Conservation (phyloP, 371 early-diverging fungal genomes). For the Zopfochytrium polystomum region DNA sequence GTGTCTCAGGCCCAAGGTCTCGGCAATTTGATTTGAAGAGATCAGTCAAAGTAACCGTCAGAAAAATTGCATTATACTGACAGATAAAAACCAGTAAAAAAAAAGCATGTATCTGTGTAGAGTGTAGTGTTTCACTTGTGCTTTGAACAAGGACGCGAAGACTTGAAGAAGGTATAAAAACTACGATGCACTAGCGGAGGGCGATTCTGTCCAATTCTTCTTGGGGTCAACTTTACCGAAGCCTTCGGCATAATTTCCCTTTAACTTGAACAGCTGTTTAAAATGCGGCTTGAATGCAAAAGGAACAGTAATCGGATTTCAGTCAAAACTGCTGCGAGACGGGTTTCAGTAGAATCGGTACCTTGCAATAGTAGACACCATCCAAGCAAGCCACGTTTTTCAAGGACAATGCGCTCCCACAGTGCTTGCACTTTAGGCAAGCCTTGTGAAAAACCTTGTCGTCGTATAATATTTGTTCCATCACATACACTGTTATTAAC, state of each 20-base stretch:
- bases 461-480: constrained; percentile 44
- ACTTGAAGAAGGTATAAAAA: neutral
- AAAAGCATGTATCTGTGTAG: neutral
- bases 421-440: constrained; percentile 48
- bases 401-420: constrained; percentile 39
- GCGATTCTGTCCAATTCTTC: constrained; percentile 29
- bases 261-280: constrained; percentile 50
- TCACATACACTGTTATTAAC: constrained; percentile 46
- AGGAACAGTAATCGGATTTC: neutral
- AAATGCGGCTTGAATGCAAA: constrained; percentile 39
- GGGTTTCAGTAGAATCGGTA: neutral
- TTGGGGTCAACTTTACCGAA: constrained; percentile 42
- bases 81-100: constrained; percentile 5
- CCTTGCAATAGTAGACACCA: constrained; percentile 46
- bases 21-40: no score
- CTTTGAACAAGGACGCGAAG: neutral
- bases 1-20: no score
- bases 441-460: constrained; percentile 39
- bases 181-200: neutral
- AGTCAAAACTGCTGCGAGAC: neutral
- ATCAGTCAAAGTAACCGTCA: neutral
- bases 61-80: neutral
- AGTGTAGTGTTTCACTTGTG: neutral
- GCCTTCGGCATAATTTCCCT: constrained; percentile 51
- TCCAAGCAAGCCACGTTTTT: constrained; percentile 47